A percentile compares a stretch with the other conserved stretches of the same genome.
Evolutionary conservation across 192 early-diverging fungal genomes (phyloP).

Genomic region (Chytriomyces sp.): DNA sequence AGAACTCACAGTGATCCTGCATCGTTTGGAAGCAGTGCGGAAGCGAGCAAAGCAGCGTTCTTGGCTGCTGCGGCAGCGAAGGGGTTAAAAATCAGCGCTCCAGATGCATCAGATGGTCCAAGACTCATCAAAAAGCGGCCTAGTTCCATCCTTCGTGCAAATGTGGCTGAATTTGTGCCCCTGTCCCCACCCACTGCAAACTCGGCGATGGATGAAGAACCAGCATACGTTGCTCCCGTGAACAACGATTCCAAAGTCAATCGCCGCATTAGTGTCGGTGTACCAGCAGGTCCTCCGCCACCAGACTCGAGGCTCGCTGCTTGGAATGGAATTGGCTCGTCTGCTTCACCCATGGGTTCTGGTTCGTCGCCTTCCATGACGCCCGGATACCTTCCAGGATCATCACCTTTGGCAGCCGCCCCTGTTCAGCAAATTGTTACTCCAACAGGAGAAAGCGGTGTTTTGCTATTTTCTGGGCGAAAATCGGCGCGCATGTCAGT

Average conservation of each 20-base stretch:
- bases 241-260: conserved; percentile 8
- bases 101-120: not conserved
- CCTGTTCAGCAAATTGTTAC: conserved; percentile 17
- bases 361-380: no score
- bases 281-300: conserved; percentile 33
- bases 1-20: not conserved
- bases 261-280: conserved; percentile 32
- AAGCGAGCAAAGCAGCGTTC: conserved; percentile 33
- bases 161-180: conserved; percentile 30
- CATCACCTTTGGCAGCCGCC: conserved; percentile 16
- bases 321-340: conserved; percentile 6
- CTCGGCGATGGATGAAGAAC: not conserved
- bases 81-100: conserved; percentile 33
- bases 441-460: conserved; percentile 36
- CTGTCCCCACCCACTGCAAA: conserved; percentile 11
- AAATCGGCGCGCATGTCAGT: conserved; percentile 38
- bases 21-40: conserved; percentile 1
- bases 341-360: conserved; percentile 20
- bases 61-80: conserved; percentile 40
- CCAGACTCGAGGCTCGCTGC: conserved; percentile 5
- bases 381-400: not conserved
- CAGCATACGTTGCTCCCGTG: conserved; percentile 16
- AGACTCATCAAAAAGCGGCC: conserved; percentile 25
- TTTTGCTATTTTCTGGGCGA: conserved; percentile 51
- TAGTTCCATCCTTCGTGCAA: conserved; percentile 28